Conservation (phyloP, 768 basidiomycete species). For the Russula foetens region DNA sequence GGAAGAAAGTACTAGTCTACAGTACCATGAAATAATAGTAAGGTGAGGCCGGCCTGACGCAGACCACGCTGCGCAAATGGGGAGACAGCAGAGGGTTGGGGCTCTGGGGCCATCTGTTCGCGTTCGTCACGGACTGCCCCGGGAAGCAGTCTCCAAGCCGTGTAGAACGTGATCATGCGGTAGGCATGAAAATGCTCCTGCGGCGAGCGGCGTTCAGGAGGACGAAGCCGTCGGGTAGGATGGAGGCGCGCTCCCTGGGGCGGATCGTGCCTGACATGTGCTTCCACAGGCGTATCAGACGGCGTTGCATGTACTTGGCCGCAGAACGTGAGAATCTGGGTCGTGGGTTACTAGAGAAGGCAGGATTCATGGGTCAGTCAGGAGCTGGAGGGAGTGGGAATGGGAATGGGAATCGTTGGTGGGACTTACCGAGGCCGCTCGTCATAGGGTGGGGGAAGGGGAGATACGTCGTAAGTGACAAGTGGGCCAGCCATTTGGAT, state of each 20-base stretch:
- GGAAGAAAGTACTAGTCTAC: neutral
- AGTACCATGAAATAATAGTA: too few species aligned
- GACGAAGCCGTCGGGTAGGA: conserved; percentile 53
- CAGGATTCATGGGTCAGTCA: neutral
- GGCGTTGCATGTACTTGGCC: conserved; percentile 47
- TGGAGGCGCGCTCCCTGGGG: conserved; percentile 43
- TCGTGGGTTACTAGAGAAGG: neutral
- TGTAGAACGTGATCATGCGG: neutral
- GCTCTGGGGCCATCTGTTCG: too few species aligned
- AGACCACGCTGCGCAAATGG: neutral
- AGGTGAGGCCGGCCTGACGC: neutral
- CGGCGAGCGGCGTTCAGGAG: conserved; percentile 45
- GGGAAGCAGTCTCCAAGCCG: too few species aligned
- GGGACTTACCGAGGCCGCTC: conserved; percentile 7
- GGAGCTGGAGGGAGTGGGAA: neutral
- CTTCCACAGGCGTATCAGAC: conserved; percentile 55
- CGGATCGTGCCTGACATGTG: conserved; percentile 45
- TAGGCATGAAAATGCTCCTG: conserved; percentile 28
- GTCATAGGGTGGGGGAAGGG: neutral
- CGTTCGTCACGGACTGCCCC: too few species aligned
- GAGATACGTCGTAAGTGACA: neutral
- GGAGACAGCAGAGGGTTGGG: neutral
- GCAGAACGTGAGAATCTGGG: conserved; percentile 23
- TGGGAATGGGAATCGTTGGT: neutral
- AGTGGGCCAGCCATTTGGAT: conserved; percentile 13